Base-by-base conservation (phyloP, 306 rosid species). In the Acacia crassicarpa region DNA sequence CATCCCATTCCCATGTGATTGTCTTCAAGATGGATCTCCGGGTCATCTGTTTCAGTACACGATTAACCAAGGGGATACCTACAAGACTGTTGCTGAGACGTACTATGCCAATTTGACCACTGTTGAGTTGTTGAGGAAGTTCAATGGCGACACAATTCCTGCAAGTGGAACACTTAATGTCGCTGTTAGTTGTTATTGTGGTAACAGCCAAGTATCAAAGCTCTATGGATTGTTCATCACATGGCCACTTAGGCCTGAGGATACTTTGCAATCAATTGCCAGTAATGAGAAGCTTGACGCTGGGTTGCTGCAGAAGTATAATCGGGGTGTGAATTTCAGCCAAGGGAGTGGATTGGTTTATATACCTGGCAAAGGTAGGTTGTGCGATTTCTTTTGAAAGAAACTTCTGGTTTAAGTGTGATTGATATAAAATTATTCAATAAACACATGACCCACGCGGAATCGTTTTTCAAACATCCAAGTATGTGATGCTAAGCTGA, bases 251-350 rank as follows among this genome's bases (percentile, higher is more conserved):
- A 68, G 74, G 74, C 51, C 74, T 40, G 74, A 19, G 51, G 74
- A 68, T 20, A 40, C 32, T 41, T 40, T 68, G 74, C 17, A 41
- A 20, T 68, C 74, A 9, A 44, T 68, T 68, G 74, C 74, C 23
- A 19, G 1, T 40, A 40, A n/a, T 19, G 51, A 78, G 72, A 78
- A 15, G 0, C 10, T 90, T 67, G 69, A 73, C 8, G 0, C 17
- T 8, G 38, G 17, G 40, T 51, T 81, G 89, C 85, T 90, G 70
- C 87, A 74, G 86, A 35, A n/a, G 0, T 90, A 86, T 43, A 88
- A 90, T 79, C 82, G 59, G 13, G 80, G 74, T 32, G 88, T 80
- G 82, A 51, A 90, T 87, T 90, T 88, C 79, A 81, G 76, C 48
- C 35, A 4, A 11, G 94, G 88, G 23, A 88, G 81, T 53, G 89